Evolutionary conservation across 1,284 basidiomycete genomes (phyloP).

Genomic region (Heterobasidion irregulare): DNA sequence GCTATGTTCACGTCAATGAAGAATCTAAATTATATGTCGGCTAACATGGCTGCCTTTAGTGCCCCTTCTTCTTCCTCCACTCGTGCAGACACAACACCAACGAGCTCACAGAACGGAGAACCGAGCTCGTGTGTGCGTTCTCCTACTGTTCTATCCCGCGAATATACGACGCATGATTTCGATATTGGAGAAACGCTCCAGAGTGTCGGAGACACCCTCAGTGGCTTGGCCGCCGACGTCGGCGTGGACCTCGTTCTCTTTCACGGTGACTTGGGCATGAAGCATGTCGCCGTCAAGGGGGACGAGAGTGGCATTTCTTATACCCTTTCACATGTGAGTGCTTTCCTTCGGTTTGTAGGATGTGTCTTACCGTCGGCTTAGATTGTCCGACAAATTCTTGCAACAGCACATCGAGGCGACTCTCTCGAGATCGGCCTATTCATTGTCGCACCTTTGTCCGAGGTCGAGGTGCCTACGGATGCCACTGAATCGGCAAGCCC

Average conservation of each 20-base stretch:
- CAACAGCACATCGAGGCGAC: constrained; percentile 61
- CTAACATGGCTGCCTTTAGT: constrained; percentile 57
- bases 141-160: constrained; percentile 1
- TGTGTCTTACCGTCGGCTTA: constrained; percentile 23
- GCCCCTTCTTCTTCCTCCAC: constrained; percentile 2
- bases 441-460: constrained; percentile 30
- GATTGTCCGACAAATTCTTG: constrained; percentile 81
- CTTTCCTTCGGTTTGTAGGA: constrained; percentile 9
- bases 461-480: constrained; percentile 9
- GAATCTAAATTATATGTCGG: constrained; percentile 84
- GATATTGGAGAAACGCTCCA: constrained; percentile 72
- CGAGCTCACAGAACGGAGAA: constrained; percentile 5
- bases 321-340: constrained; percentile 74
- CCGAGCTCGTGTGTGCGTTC: constrained; percentile 14
- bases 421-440: constrained; percentile 87
- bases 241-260: constrained; percentile 85
- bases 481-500: constrained; percentile 11
- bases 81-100: background rate
- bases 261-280: constrained; percentile 79
- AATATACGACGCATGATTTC: constrained; percentile 27
- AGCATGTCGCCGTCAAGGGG: constrained; percentile 76
- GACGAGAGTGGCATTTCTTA: constrained; percentile 81
- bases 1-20: constrained; percentile 86
- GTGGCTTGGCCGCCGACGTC: constrained; percentile 74
- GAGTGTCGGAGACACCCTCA: constrained; percentile 75